Evolutionary conservation across 257 asterid species (phyloP), one percentile per base, ranked within the genome.

Genomic region (Solanum rostratum): DNA sequence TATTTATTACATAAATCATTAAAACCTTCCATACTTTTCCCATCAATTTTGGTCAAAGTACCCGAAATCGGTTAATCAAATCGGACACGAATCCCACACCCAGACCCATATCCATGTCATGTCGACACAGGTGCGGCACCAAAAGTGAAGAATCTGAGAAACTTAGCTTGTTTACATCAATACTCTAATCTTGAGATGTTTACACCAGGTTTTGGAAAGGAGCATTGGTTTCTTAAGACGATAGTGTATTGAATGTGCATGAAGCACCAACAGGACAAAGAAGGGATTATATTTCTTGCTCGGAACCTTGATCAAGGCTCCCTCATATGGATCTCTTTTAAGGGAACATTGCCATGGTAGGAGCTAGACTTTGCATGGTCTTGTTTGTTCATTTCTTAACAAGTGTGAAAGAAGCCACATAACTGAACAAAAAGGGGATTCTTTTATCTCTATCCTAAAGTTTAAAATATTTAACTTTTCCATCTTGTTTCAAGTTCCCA

Each of bases 251-350:
- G 9, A 83, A 88, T 73, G 68, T 85, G 54, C 89, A 85, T 19
- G 95, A 91, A 89, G 81, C 86, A 50, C 95, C 98, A 24, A 90
- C 93, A 57, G 99, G 99, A n/a, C 93, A 97, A 46, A 92, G 98
- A 86, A 91, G 95, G 90, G 98, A 91, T 79, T 96, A 93, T 60
- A 73, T 93, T 79, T 97, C 99, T 29, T 94, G 95, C 15, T 88
- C 97, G 11, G 89, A 87, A 83, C 98, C 98, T 22, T 98, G 99
- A 83, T 92, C 97, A 78, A 92, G 91, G 86, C 83, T 96, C 86
- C 98, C 98, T 82, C 98, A 96, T 54, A 94, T 93, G 93, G 89
- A 87, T 43, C 18, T 49, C 41, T 83, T 71, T 8, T 37, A 30
- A 80, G 73, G 39, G 22, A 19, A 33, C 20, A 7, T 80, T 19